phyloP scores from a whole-genome alignment of 2,329 filamentous ascomycete genomes.

The Diaporthe citri region DNA sequence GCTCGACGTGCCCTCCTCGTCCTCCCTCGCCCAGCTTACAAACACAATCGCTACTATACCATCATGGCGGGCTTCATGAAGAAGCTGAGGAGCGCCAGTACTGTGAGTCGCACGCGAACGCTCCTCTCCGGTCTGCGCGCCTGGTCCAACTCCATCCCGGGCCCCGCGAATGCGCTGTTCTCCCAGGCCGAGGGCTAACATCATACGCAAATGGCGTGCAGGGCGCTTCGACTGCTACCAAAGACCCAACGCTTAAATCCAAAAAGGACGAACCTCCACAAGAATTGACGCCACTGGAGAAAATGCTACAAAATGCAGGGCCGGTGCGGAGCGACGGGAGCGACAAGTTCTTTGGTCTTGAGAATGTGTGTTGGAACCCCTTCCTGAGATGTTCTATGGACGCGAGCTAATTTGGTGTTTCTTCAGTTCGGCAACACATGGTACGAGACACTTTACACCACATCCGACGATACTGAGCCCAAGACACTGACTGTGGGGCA shows the following conservation, averaged over 20 bases:
- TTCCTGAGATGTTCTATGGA: background rate
- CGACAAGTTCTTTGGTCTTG: conserved; percentile 98
- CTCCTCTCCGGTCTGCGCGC: conserved; percentile 25
- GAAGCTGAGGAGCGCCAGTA: conserved; percentile 68
- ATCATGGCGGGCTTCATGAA: conserved; percentile 70
- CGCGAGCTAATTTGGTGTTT: conserved; percentile 30
- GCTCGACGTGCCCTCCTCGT: conserved; percentile 33
- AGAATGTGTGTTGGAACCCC: conserved; percentile 79
- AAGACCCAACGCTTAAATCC: conserved; percentile 54
- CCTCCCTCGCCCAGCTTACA: background rate
- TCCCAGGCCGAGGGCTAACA: conserved; percentile 1
- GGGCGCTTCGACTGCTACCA: conserved; percentile 59
- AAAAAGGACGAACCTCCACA: conserved; percentile 70
- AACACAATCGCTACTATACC: conserved; percentile 3
- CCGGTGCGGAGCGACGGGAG: conserved; percentile 88
- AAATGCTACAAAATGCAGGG: conserved; percentile 86
- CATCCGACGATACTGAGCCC: conserved; percentile 11
- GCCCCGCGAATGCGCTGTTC: conserved; percentile 34
- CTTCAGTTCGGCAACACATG: conserved; percentile 95
- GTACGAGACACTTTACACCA: conserved; percentile 63
- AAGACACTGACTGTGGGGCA: conserved; percentile 55
- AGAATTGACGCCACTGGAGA: conserved; percentile 74
- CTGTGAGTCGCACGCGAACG: conserved; percentile 58
- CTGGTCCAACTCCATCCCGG: conserved; percentile 17
- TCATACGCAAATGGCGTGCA: conserved; percentile 44